Evolutionary conservation across 345 rosid genomes (phyloP).

Genomic region (Draba incana): DNA sequence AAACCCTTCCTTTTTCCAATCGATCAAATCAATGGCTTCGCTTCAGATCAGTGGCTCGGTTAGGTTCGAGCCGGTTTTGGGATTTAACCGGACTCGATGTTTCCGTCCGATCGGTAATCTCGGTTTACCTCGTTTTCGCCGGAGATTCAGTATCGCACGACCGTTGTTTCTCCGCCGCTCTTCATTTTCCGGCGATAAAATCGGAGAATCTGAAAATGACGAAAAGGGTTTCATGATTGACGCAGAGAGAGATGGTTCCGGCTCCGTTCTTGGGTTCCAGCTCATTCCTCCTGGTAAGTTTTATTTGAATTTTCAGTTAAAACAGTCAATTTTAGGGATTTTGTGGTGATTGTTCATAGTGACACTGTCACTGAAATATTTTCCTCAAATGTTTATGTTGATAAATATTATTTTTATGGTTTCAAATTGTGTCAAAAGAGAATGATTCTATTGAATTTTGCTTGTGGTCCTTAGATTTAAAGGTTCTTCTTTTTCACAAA

Average conservation of each 20-base stretch:
- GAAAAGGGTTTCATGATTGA: constrained; percentile 49
- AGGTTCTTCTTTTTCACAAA: background rate
- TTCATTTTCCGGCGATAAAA: constrained; percentile 16
- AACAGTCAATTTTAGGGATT: background rate
- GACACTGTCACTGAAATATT: background rate
- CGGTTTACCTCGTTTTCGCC: constrained; percentile 39
- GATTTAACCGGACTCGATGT: background rate
- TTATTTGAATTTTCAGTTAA: constrained; percentile 14
- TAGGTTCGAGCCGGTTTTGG: constrained; percentile 28
- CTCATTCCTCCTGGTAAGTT: constrained; percentile 60
- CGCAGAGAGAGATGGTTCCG: constrained; percentile 64
- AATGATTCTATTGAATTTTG: constrained; percentile 3
- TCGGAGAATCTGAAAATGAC: constrained; percentile 35
- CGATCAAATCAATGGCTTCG: constrained; percentile 56
- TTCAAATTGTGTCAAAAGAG: background rate
- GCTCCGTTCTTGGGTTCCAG: constrained; percentile 66
- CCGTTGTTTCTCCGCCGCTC: constrained; percentile 43
- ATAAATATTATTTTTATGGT: too few relatives aligned
- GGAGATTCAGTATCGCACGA: constrained; percentile 32
- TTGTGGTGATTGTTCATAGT: background rate
- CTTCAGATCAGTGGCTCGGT: constrained; percentile 36
- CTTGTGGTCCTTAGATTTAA: constrained; percentile 12
- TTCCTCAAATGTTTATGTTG: background rate
- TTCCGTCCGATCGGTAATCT: constrained; percentile 30
- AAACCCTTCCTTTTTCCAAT: background rate